phyloP scores from a whole-genome alignment of 768 basidiomycete genomes.

The Amanita subjunquillea region DNA sequence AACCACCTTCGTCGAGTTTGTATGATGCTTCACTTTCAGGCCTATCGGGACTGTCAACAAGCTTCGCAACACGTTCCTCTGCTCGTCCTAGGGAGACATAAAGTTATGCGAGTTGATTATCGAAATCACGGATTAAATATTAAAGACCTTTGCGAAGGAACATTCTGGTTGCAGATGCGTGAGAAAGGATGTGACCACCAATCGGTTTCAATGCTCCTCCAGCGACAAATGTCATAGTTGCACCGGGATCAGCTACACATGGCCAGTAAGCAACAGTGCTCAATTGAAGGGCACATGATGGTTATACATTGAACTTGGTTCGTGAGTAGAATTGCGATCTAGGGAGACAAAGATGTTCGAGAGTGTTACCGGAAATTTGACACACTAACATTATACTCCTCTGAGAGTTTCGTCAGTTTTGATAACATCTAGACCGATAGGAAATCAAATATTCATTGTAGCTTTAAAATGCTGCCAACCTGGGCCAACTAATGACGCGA shows the following conservation, averaged over 20 bases:
- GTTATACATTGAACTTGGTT: constrained; percentile 83
- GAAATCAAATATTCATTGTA: neutral
- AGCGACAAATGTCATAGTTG: constrained; percentile 91
- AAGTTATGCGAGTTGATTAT: neutral
- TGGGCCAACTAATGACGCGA: constrained; percentile 60
- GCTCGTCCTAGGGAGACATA: constrained; percentile 52
- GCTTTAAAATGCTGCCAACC: constrained; percentile 24
- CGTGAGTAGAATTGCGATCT: constrained; percentile 83
- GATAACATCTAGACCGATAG: constrained; percentile 64
- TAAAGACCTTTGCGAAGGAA: constrained; percentile 76
- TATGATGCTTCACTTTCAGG: constrained; percentile 90
- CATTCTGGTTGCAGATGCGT: constrained; percentile 80
- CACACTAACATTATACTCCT: constrained; percentile 72
- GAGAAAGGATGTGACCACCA: constrained; percentile 82
- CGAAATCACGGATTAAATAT: constrained; percentile 5
- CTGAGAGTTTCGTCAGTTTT: constrained; percentile 81
- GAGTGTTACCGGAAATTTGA: constrained; percentile 1
- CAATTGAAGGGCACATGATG: neutral
- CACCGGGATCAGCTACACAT: constrained; percentile 78
- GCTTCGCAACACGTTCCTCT: constrained; percentile 84
- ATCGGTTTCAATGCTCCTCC: constrained; percentile 89
- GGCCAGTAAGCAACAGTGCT: neutral
- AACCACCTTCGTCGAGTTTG: constrained; percentile 85
- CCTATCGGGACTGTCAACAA: constrained; percentile 82
- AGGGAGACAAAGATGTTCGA: constrained; percentile 10